Base-by-base conservation (phyloP, 148 eudicot genomes). In the Tetragonia tetragonoides region DNA sequence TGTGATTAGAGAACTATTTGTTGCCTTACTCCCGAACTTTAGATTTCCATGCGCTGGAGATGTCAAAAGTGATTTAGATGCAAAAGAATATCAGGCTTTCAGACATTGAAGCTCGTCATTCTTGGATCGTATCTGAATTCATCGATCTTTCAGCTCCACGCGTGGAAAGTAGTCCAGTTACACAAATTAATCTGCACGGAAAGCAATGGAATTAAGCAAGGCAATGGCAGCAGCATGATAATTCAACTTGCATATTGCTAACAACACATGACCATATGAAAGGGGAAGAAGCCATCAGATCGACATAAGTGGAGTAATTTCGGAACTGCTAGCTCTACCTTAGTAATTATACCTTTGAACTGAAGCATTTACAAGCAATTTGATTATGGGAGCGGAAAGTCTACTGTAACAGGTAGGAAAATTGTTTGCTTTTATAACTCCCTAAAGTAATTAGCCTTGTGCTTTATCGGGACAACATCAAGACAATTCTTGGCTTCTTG, bases 141-240 rank as follows among this genome's bases (percentile, higher is more conserved):
- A 24, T 69, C 49, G 64, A 80, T 47, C 57, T 59, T 75, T 59
- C 40, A 57, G 83, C 79, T 75, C 79, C 83, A 70, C 42, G 11
- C 70, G 39, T 67, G 69, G 83, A 62, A 80, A 80, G 18, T 60
- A 46, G 71, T 28, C 75, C 75, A 76, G 60, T 61, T 61, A 75
- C 56, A 51, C 51, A 38, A n/a, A 65, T 49, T 7, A 41, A 66
- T 81, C 84, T 81, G 84, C 84, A 44, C 47, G 42, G 46, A 59
- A 65, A 44, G 6, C 4, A n/a, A 76, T 16, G 17, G 73, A 44
- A 38, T 39, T 77, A 40, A 62, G 53, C 68, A 17, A 28, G 42
- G 14, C 2, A 7, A 24, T n/a, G 10, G 34, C 12, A 46, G 51
- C 62, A 46, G 51, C 40, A n/a, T 56, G 38, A 67, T n/a, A n/a